These are phyloP conservation scores for Wilcoxina mikolae DNA, from an alignment of 495 filamentous ascomycete species.

Conservation along the genomic window DNA sequence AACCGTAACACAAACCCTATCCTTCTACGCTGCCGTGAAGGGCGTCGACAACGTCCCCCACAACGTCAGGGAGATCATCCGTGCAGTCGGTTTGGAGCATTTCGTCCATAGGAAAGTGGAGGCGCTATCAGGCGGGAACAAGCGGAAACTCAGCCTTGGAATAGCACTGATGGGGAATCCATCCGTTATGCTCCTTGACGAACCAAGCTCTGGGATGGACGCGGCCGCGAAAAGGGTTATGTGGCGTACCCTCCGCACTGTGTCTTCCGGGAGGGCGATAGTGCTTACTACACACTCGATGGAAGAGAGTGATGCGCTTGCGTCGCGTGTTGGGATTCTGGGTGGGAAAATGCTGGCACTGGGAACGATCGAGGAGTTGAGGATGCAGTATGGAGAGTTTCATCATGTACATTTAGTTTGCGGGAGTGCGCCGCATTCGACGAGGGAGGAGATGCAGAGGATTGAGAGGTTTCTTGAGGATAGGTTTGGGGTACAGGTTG, in stretches of 20 bases:
- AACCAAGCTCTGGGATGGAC: slow-evolving; percentile 55
- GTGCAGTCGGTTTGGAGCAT: slow-evolving; percentile 43
- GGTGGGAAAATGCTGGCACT: slow-evolving; percentile 55
- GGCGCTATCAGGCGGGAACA: slow-evolving; percentile 58
- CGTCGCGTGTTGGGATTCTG: slow-evolving; percentile 54
- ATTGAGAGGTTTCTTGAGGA: slow-evolving; percentile 46
- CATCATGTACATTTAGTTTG: slow-evolving; percentile 59
- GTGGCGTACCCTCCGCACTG: slow-evolving; percentile 51
- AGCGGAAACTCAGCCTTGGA: slow-evolving; percentile 56
- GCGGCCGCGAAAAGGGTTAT: slow-evolving; percentile 59
- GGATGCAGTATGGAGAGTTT: slow-evolving; percentile 44
- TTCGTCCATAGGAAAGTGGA: slow-evolving; percentile 48
- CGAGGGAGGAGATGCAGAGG: slow-evolving; percentile 44
- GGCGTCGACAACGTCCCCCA: slow-evolving; percentile 48
- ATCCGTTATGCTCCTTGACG: slow-evolving; percentile 55
- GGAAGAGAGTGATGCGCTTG: slow-evolving; percentile 66
- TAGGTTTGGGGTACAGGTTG: slow-evolving; percentile 50
- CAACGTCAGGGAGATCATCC: slow-evolving; percentile 46
- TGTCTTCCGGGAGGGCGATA: slow-evolving; percentile 46
- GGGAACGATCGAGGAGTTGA: slow-evolving; percentile 45
- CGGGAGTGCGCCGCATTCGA: slow-evolving; percentile 54
- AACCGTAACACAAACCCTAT: slow-evolving; percentile 54
- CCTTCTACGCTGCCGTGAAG: slow-evolving; percentile 57
- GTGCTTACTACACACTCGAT: slow-evolving; percentile 64
- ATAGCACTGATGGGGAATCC: slow-evolving; percentile 68